Base-by-base conservation (phyloP, 108 stramenopile species). In the Nitzschia inconspicua region DNA sequence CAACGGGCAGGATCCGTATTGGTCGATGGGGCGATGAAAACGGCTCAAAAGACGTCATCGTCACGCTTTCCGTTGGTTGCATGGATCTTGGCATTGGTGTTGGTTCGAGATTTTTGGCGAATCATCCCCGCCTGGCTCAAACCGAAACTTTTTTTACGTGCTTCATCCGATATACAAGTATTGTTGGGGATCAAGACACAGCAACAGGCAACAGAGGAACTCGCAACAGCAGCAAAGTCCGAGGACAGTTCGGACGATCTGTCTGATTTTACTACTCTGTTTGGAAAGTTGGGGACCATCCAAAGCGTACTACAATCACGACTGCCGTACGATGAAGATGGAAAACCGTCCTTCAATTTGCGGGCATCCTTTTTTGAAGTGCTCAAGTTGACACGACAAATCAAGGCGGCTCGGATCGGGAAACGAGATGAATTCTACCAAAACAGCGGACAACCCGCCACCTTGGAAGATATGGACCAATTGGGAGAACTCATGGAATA, bases 401-500 rank as follows among this genome's bases (percentile, higher is more conserved):
- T 62, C 23, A 71, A 79, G 46, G 57, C 43, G 5, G 19, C 31
- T 8, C 14, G 36, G 23, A 55, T 55, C 5, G 26, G 47, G 5
- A 24, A 34, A 1, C 58, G 73, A 14, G 65, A 71, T 40, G 54
- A 56, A 26, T 30, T 55, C 2, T 79, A 75, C 23, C 37, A 51
- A 10, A 28, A 31, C 5, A 53, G 58, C 16, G 73, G 73, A 30
- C 22, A 19, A 0, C 11, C 29, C 8, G 53, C 36, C 2, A 57
- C 49, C 4, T 32, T 16, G 4, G 27, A 59, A 40, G 30, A 65
- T 34, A 24, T 72, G 4, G 7, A 61, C 4, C 65, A 43, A 9
- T 57, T 72, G 52, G 74, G 72, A 22, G 65, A 68, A 57, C 31
- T 26, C 23, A 65, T 82, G 35, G 76, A 77, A 39, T 70, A 69